phyloP scores from a whole-genome alignment of 345 rosid species.

The Gossypioides kirkii region DNA sequence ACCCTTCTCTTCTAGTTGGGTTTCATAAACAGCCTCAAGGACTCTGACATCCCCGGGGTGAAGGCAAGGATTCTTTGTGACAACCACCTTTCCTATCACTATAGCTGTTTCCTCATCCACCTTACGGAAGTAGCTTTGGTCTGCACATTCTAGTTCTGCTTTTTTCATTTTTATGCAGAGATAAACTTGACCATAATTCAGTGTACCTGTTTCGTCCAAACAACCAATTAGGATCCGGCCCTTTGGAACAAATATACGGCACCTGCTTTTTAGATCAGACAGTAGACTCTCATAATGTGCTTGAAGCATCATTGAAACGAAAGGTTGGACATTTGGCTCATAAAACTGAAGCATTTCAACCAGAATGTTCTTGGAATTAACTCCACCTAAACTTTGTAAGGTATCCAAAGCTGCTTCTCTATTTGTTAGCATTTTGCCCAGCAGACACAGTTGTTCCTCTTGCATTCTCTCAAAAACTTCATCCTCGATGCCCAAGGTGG shows the following conservation, averaged over 20 bases:
- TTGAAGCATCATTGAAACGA: constrained; percentile 84
- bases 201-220: constrained; percentile 69
- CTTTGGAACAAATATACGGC: constrained; percentile 73
- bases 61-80: constrained; percentile 94
- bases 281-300: constrained; percentile 60
- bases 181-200: constrained; percentile 84
- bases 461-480: constrained; percentile 62
- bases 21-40: constrained; percentile 66
- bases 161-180: constrained; percentile 62
- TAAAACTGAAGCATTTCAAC: constrained; percentile 69
- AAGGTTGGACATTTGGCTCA: constrained; percentile 68
- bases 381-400: constrained; percentile 54
- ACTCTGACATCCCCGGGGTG: constrained; percentile 95
- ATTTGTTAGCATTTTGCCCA: constrained; percentile 59
- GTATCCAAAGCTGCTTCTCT: constrained; percentile 62
- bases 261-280: constrained; percentile 63
- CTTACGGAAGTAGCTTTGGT: constrained; percentile 48
- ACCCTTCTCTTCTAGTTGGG: constrained; percentile 58
- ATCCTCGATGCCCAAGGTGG: constrained; percentile 76
- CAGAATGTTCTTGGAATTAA: constrained; percentile 46
- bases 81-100: constrained; percentile 65
- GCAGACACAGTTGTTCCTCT: constrained; percentile 47
- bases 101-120: constrained; percentile 62
- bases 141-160: constrained; percentile 48
- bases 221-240: constrained; percentile 84